Percentiles rank a stretch among this genome's conserved stretches.
Conservation (phyloP, 768 basidiomycete genomes). For the Boletus pseudo-olivaceus region DNA sequence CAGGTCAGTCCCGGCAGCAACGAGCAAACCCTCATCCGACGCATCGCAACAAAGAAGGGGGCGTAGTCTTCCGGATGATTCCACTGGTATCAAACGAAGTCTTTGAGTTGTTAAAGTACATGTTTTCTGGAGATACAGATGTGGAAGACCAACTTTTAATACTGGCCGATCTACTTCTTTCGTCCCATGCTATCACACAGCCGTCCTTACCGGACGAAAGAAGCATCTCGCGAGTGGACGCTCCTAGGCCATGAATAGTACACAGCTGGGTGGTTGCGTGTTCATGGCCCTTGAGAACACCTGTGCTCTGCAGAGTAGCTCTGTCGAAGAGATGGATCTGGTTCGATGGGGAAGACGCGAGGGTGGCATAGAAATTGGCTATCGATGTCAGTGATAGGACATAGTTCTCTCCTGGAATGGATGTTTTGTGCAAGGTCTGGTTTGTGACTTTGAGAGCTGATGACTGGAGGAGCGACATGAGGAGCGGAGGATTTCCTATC, state of each 20-base stretch:
- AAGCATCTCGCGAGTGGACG: constrained; percentile 41
- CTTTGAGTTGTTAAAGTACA: constrained; percentile 39
- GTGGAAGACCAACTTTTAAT: constrained; percentile 54
- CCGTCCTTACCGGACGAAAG: constrained; percentile 73
- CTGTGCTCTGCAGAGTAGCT: constrained; percentile 42
- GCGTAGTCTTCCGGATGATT: constrained; percentile 38
- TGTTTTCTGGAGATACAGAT: background rate
- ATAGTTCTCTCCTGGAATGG: constrained; percentile 47
- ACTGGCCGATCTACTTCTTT: constrained; percentile 46
- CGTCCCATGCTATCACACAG: constrained; percentile 72
- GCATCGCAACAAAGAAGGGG: constrained; percentile 67
- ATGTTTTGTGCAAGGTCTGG: constrained; percentile 29
- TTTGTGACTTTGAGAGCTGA: constrained; percentile 18
- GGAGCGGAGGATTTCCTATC: constrained; percentile 20
- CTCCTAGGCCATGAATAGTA: constrained; percentile 40
- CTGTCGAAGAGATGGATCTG: constrained; percentile 67
- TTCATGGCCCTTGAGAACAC: constrained; percentile 55
- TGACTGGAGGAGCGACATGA: constrained; percentile 27
- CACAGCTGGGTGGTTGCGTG: constrained; percentile 54
- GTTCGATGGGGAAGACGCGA: constrained; percentile 59
- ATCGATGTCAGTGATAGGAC: constrained; percentile 55
- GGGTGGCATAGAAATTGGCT: constrained; percentile 53
- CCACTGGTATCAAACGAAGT: constrained; percentile 39
- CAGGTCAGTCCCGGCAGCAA: constrained; percentile 82
- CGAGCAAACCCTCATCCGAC: constrained; percentile 62